Evolutionary conservation across 2,329 filamentous ascomycete species (phyloP).

Genomic region (Atkinsonella hypoxylon): DNA sequence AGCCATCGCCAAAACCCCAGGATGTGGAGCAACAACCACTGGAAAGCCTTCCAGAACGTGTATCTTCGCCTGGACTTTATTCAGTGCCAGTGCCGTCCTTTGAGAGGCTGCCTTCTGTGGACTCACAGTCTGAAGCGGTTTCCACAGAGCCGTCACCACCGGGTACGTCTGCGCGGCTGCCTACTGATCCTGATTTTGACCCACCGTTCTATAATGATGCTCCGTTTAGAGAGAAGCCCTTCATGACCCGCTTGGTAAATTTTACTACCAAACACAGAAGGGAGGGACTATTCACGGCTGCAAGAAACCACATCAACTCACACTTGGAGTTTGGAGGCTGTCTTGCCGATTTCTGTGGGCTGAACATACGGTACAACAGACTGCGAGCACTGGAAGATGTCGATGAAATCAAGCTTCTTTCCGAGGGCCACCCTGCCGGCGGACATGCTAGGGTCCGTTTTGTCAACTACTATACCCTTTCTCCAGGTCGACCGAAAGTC

Average conservation of each 20-base stretch:
- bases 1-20: slow-evolving; percentile 24
- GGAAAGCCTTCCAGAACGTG: not conserved
- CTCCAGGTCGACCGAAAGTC: slow-evolving; percentile 55
- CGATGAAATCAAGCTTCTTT: slow-evolving; percentile 35
- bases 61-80: not conserved
- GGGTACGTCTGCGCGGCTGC: slow-evolving; percentile 7
- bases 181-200: slow-evolving; percentile 56
- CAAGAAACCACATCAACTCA: slow-evolving; percentile 61
- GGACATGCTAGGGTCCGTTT: slow-evolving; percentile 54
- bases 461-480: slow-evolving; percentile 84
- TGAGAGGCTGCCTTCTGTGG: slow-evolving; percentile 10
- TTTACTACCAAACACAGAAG: slow-evolving; percentile 71
- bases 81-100: slow-evolving; percentile 10
- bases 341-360: slow-evolving; percentile 61
- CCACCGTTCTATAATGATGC: slow-evolving; percentile 66
- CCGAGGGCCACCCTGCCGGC: slow-evolving; percentile 8
- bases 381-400: slow-evolving; percentile 62
- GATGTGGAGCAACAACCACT: not conserved
- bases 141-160: not conserved
- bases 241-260: slow-evolving; percentile 55
- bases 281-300: slow-evolving; percentile 57
- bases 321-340: slow-evolving; percentile 76
- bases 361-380: slow-evolving; percentile 57
- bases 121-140: slow-evolving; percentile 4
- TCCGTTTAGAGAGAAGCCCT: slow-evolving; percentile 54